phyloP scores from a whole-genome alignment of 2,329 filamentous ascomycete species.

The Colletotrichum theobromicola region DNA sequence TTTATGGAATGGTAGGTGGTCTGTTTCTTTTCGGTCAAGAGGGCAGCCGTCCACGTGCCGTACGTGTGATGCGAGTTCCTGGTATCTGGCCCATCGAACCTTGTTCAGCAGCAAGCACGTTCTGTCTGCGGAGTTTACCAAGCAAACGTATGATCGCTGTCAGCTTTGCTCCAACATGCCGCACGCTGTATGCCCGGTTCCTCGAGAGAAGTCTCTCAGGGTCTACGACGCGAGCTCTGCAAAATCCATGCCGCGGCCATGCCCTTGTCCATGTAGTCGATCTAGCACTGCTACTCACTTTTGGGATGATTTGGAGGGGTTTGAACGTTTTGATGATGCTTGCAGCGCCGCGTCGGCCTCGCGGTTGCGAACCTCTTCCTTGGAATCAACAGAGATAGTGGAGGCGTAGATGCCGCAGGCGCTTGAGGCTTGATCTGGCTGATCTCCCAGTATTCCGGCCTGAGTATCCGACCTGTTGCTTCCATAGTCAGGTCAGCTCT shows the following conservation, averaged over 20 bases:
- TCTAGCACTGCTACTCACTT: background rate
- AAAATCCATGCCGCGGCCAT: background rate
- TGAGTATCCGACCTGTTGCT: background rate
- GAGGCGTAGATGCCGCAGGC: background rate
- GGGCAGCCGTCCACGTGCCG: background rate
- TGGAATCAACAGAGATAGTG: background rate
- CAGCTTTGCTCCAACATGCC: background rate
- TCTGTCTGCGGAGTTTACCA: background rate
- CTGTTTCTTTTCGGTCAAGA: background rate
- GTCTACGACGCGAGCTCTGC: background rate
- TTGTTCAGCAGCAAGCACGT: rapidly evolving
- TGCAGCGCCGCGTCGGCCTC: background rate
- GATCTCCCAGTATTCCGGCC: rapidly evolving
- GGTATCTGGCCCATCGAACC: background rate
- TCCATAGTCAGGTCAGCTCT: background rate
- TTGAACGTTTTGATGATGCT: background rate
- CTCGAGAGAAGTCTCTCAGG: background rate
- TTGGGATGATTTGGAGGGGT: rapidly evolving
- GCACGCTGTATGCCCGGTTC: background rate
- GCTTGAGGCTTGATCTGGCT: background rate
- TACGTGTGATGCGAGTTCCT: background rate
- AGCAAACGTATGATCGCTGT: too few species aligned
- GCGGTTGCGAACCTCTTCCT: background rate
- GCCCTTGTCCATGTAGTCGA: too few species aligned
- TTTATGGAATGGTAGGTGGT: background rate